These are phyloP conservation scores for Xylariaceae sp. DNA, from an alignment of 2,329 filamentous ascomycete species.

Conservation along the genomic window DNA sequence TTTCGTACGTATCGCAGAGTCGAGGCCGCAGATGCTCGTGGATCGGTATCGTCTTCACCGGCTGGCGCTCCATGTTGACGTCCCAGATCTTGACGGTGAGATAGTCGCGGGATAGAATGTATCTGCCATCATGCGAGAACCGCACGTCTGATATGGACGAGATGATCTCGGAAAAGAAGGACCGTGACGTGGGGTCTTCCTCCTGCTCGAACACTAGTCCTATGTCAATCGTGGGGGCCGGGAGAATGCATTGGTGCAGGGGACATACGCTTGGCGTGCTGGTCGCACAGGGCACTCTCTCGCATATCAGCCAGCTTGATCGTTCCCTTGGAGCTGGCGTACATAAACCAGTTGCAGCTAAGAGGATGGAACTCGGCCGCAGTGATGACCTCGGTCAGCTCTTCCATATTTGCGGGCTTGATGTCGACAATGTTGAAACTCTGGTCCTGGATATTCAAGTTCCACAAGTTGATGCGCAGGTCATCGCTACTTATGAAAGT, in stretches of 20 bases:
- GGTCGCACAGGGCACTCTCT: constrained; percentile 89
- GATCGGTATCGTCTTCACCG: constrained; percentile 96
- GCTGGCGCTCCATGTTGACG: constrained; percentile 97
- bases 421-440: constrained; percentile 99
- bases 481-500: constrained; percentile 99
- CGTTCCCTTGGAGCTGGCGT: constrained; percentile 96
- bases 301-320: constrained; percentile 99
- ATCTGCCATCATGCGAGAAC: constrained; percentile 92
- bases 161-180: constrained; percentile 99
- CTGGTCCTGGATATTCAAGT: constrained; percentile 97
- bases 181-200: constrained; percentile 91
- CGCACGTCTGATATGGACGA: constrained; percentile 98
- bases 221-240: not conserved
- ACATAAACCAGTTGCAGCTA: constrained; percentile 99
- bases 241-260: not conserved
- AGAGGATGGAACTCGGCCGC: constrained; percentile 94
- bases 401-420: constrained; percentile 99
- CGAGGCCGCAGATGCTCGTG: constrained; percentile 93
- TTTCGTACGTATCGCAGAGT: constrained; percentile 97
- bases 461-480: constrained; percentile 96
- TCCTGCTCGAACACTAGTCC: constrained; percentile 91
- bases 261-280: constrained; percentile 78
- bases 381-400: constrained; percentile 96
- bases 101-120: constrained; percentile 96
- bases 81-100: constrained; percentile 99